These are phyloP conservation scores for Aegle marmelos DNA, from an alignment of 345 rosid species.

Conservation along the genomic window DNA sequence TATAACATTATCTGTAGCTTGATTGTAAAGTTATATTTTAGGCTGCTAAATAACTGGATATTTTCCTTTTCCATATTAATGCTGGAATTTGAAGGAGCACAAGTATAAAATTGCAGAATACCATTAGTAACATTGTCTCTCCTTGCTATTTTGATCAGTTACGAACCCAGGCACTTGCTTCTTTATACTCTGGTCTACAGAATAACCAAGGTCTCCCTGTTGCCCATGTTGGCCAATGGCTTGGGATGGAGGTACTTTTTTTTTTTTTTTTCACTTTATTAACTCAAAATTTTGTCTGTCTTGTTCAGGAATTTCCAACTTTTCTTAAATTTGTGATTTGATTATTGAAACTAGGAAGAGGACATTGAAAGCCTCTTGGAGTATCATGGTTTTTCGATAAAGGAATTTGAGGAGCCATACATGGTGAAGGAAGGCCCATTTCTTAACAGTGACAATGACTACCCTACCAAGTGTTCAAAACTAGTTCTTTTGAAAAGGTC, in stretches of 20 bases:
- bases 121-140: slow-evolving; percentile 6
- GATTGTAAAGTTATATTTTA: slow-evolving; percentile 11
- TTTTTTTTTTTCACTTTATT: slow-evolving; percentile 15
- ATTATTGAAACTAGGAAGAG: slow-evolving; percentile 61
- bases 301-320: slow-evolving; percentile 1
- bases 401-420: slow-evolving; percentile 86
- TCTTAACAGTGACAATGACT: slow-evolving; percentile 73
- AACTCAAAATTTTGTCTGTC: not conserved
- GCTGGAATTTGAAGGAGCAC: not conserved
- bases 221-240: slow-evolving; percentile 69
- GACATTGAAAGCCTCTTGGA: slow-evolving; percentile 62
- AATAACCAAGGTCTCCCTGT: slow-evolving; percentile 91
- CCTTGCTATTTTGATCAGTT: slow-evolving; percentile 53
- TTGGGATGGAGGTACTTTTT: slow-evolving; percentile 80
- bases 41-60: slow-evolving; percentile 10
- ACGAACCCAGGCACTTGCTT: slow-evolving; percentile 88
- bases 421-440: slow-evolving; percentile 89
- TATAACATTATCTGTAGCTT: not conserved
- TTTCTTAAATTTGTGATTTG: slow-evolving; percentile 29
- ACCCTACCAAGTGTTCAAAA: slow-evolving; percentile 74
- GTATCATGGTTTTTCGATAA: slow-evolving; percentile 72
- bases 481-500: slow-evolving; percentile 82
- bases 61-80: not conserved
- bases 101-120: not conserved
- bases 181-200: slow-evolving; percentile 79